phyloP scores from a whole-genome alignment of 2,329 filamentous ascomycete species.

The Fusarium nurragi region DNA sequence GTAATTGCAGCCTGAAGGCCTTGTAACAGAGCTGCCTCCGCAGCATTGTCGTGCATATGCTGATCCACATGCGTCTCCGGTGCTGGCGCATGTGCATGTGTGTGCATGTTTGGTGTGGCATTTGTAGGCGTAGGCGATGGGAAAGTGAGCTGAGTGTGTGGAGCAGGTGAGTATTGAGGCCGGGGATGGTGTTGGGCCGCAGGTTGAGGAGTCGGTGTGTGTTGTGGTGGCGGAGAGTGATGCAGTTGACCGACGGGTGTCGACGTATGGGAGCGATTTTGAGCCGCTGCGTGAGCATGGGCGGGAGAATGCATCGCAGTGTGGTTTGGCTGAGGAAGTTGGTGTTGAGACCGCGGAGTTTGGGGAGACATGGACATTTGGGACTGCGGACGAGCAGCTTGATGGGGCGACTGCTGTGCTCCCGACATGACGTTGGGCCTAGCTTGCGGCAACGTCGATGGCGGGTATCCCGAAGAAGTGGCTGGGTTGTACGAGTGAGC shows the following conservation, averaged over 20 bases:
- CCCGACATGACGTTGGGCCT: constrained; percentile 42
- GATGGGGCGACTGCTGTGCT: constrained; percentile 45
- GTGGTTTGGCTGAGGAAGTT: constrained; percentile 32
- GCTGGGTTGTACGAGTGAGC: constrained; percentile 29
- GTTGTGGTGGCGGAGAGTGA: constrained; percentile 38
- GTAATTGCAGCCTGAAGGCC: constrained; percentile 50
- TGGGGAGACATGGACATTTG: constrained; percentile 47
- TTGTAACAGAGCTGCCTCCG: constrained; percentile 49
- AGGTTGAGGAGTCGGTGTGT: constrained; percentile 40
- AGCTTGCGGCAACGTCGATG: constrained; percentile 43
- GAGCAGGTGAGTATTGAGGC: constrained; percentile 23
- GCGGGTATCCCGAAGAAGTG: constrained; percentile 41
- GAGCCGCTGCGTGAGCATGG: constrained; percentile 34
- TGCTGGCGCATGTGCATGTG: constrained; percentile 35
- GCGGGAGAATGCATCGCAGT: constrained; percentile 38
- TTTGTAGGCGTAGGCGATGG: constrained; percentile 30
- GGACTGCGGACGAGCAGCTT: constrained; percentile 39
- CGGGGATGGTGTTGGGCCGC: constrained; percentile 24
- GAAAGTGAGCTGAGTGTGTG: constrained; percentile 36
- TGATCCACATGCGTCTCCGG: constrained; percentile 34
- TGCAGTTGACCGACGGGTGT: constrained; percentile 42
- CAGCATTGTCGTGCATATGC: constrained; percentile 47
- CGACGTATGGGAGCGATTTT: constrained; percentile 41
- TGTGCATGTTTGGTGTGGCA: constrained; percentile 36
- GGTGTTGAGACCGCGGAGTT: constrained; percentile 39